These are phyloP conservation scores for Erucastrum elatum DNA, from an alignment of 345 rosid species.

Conservation along the genomic window DNA sequence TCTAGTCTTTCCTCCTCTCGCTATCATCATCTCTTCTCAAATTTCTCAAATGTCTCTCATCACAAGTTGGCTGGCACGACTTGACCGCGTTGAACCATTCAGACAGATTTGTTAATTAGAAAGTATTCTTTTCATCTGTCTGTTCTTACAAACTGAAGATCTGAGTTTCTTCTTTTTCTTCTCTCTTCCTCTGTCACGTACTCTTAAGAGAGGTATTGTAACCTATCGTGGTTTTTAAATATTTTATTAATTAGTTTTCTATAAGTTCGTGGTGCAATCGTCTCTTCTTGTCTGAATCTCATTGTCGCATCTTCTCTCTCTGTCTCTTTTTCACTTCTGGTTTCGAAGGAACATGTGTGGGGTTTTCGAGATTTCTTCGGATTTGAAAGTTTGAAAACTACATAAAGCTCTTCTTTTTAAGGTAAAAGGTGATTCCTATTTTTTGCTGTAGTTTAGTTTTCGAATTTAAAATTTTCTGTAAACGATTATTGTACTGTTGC, in stretches of 20 bases:
- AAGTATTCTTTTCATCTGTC: background rate
- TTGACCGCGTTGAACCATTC: conserved; percentile 39
- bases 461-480: background rate
- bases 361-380: conserved; percentile 1
- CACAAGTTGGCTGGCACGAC: conserved; percentile 37
- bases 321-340: conserved; percentile 4
- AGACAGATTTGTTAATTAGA: conserved; percentile 30
- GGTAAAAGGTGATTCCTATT: conserved; percentile 27
- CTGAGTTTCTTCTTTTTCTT: conserved; percentile 28
- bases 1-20: conserved; percentile 22
- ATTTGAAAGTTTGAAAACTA: conserved; percentile 26
- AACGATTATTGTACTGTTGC: background rate
- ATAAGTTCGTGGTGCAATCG: conserved; percentile 30
- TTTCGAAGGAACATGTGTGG: background rate
- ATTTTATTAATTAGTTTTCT: background rate
- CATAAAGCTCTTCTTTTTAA: background rate
- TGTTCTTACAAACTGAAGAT: conserved; percentile 17
- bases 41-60: conserved; percentile 27
- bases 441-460: background rate
- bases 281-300: conserved; percentile 23
- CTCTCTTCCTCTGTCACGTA: conserved; percentile 18
- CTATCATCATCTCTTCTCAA: conserved; percentile 21
- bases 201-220: conserved; percentile 28
- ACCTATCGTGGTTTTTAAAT: background rate
- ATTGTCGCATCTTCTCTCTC: conserved; percentile 4